phyloP scores from a whole-genome alignment of 164 flowering plant species.

The Umbilicus rupestris region DNA sequence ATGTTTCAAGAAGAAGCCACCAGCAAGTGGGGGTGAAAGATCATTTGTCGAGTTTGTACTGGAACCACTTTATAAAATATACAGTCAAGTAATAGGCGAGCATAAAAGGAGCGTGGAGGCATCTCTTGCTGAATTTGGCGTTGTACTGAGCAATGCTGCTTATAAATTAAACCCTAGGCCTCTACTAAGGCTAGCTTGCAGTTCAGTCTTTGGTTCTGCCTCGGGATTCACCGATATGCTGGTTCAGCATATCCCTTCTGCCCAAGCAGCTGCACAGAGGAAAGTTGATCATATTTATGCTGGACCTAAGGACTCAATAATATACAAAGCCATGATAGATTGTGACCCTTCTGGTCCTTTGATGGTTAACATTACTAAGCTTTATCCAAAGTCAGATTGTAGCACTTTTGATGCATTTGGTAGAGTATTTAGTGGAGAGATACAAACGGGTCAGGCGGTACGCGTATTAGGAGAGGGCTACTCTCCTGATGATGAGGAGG shows the following conservation, averaged over 20 bases:
- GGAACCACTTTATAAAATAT: constrained; percentile 92
- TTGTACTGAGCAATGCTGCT: constrained; percentile 83
- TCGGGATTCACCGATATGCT: constrained; percentile 99
- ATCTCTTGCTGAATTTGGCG: constrained; percentile 91
- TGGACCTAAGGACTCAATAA: constrained; percentile 60
- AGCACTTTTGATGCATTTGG: constrained; percentile 99
- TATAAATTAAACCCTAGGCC: constrained; percentile 88
- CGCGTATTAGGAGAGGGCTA: constrained; percentile 97
- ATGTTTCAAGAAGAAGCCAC: constrained; percentile 63
- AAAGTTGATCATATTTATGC: constrained; percentile 87
- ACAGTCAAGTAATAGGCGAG: constrained; percentile 96
- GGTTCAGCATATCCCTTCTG: constrained; percentile 89
- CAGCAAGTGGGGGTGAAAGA: constrained; percentile 73
- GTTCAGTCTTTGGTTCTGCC: constrained; percentile 90
- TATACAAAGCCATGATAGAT: constrained; percentile 62
- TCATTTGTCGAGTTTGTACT: constrained; percentile 94
- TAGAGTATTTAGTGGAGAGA: constrained; percentile 85
- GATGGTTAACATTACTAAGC: constrained; percentile 90
- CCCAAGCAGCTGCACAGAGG: constrained; percentile 65
- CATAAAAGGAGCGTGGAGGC: constrained; percentile 95
- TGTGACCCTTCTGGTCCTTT: constrained; percentile 91
- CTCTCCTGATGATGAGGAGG: constrained; percentile 99
- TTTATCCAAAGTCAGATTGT: constrained; percentile 95
- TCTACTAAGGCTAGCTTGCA: constrained; percentile 87
- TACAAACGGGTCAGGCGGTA: constrained; percentile 84